A percentile compares a stretch with the other conserved stretches of the same genome.
Conservation (phyloP, 768 basidiomycete genomes). For the Hygrophoropsis aurantiaca region DNA sequence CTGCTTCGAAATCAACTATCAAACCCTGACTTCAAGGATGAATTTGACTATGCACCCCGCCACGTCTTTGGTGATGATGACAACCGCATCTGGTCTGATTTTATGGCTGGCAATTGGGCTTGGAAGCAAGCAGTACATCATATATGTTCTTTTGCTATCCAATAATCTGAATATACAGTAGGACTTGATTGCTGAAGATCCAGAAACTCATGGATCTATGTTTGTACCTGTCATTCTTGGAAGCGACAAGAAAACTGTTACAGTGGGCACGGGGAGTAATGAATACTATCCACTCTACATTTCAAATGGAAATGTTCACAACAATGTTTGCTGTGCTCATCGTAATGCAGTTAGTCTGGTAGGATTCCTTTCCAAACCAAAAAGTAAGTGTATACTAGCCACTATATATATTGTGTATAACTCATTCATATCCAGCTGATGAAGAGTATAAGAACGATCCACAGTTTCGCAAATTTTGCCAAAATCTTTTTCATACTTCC, state of each 20-base stretch:
- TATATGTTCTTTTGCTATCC: too few relatives aligned
- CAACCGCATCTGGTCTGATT: not conserved
- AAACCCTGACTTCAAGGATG: conserved; percentile 21
- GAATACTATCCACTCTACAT: too few relatives aligned
- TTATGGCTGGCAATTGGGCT: conserved; percentile 3
- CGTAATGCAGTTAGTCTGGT: conserved; percentile 12
- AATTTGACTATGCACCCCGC: conserved; percentile 27
- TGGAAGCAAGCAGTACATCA: too few relatives aligned
- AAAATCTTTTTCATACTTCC: too few relatives aligned
- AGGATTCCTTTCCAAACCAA: conserved; percentile 25
- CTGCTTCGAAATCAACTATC: conserved; percentile 19
- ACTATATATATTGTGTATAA: too few relatives aligned
- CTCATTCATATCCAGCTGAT: too few relatives aligned
- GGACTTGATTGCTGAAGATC: too few relatives aligned
- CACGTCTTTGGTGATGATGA: conserved; percentile 1
- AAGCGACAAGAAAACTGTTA: conserved; percentile 27
- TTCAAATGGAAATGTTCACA: conserved; percentile 20
- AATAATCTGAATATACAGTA: too few relatives aligned
- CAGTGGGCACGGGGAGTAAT: conserved; percentile 20
- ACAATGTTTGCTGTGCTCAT: conserved; percentile 19
- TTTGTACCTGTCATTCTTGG: conserved; percentile 22
- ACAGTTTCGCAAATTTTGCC: too few relatives aligned
- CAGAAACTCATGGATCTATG: conserved; percentile 11
- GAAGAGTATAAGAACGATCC: too few relatives aligned
- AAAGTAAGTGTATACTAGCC: too few relatives aligned